Evolutionary conservation across 352 stramenopile genomes (phyloP).

Genomic region (Elongisporangium undulatum): DNA sequence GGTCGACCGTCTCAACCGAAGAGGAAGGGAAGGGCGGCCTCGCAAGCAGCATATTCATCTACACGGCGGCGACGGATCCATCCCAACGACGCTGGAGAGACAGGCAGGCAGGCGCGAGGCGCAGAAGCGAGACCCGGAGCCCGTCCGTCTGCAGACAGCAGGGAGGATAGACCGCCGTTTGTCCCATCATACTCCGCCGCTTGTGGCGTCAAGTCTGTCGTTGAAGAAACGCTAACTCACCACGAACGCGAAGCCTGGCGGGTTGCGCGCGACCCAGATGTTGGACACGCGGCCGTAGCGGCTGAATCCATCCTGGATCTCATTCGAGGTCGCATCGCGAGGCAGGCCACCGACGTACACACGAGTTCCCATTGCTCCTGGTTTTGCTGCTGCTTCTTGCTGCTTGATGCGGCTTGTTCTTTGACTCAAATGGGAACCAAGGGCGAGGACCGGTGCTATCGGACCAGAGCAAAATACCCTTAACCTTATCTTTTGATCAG

Average conservation of each 20-base stretch:
- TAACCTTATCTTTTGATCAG: not conserved
- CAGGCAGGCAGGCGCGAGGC: not conserved
- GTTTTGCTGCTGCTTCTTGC: constrained; percentile 9
- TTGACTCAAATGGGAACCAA: not conserved
- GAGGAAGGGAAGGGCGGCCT: not conserved
- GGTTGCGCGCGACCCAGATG: constrained; percentile 86
- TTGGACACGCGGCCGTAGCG: constrained; percentile 84
- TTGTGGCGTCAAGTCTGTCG: not conserved
- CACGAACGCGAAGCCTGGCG: constrained; percentile 86
- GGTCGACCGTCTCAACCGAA: not conserved
- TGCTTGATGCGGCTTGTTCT: constrained; percentile 12
- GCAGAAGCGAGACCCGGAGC: not conserved
- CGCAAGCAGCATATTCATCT: not conserved
- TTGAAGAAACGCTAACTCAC: constrained; percentile 47
- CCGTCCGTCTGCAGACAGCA: not conserved
- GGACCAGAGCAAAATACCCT: not conserved
- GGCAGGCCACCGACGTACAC: constrained; percentile 83
- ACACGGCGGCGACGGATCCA: not conserved
- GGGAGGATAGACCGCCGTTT: not conserved
- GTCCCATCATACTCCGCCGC: constrained; percentile 25
- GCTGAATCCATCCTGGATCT: constrained; percentile 80
- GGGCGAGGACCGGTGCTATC: not conserved
- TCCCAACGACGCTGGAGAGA: not conserved
- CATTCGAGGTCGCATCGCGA: constrained; percentile 71
- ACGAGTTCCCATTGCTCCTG: constrained; percentile 61